Conservation (phyloP, 148 eudicot genomes). For the Cornus controversa region DNA sequence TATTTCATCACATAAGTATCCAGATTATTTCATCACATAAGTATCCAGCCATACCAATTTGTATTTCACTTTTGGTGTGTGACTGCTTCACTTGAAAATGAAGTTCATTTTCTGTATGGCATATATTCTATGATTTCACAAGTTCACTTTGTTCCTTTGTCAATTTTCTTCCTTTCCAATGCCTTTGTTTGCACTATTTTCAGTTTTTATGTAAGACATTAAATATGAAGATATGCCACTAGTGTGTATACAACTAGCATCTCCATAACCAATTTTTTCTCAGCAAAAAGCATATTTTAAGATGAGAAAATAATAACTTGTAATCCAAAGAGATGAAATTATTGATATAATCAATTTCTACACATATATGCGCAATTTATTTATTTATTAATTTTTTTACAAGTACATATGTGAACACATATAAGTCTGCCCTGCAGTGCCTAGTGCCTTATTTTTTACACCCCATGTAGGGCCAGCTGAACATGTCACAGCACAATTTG, state of each 20-base stretch:
- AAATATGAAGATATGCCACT: not conserved
- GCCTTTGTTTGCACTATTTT: not conserved
- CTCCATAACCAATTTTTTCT: not conserved
- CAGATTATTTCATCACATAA: not conserved
- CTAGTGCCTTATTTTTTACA: too few species aligned
- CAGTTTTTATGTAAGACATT: not conserved
- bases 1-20: not conserved
- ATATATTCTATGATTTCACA: not conserved
- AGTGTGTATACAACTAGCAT: not conserved
- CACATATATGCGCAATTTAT: too few species aligned
- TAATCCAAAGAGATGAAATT: not conserved
- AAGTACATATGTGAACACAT: not conserved
- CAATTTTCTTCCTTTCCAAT: not conserved
- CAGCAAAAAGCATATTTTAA: too few species aligned
- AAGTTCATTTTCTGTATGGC: too few species aligned
- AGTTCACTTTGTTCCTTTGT: not conserved
- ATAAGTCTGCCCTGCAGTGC: too few species aligned
- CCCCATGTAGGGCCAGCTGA: too few species aligned
- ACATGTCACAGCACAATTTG: too few species aligned
- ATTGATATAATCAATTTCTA: not conserved
- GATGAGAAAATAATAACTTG: not conserved
- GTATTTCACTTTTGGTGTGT: not conserved
- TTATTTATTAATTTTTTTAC: too few species aligned
- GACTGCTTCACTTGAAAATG: not conserved
- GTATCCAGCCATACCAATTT: not conserved